These are phyloP conservation scores for Brettanomyces naardenensis DNA, from an alignment of 805 yeast genomes.

Conservation along the genomic window DNA sequence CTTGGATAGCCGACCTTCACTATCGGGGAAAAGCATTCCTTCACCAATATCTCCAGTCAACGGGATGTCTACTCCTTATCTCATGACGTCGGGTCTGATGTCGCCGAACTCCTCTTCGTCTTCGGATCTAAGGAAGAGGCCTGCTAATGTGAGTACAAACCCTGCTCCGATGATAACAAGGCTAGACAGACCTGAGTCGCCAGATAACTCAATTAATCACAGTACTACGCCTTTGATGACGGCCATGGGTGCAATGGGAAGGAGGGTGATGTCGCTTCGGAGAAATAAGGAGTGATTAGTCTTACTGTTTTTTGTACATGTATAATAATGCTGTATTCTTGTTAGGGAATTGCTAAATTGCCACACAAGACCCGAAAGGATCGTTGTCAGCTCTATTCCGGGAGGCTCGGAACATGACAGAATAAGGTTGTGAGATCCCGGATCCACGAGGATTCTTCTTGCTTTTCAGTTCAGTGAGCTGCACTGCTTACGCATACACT, in stretches of 20 bases:
- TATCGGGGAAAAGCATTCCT: constrained; percentile 7
- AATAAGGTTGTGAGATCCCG: no score
- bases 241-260: constrained; percentile 9
- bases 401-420: no score
- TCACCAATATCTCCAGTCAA: constrained; percentile 10
- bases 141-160: constrained; percentile 12
- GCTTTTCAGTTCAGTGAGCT: no score
- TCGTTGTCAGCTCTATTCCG: no score
- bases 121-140: background rate
- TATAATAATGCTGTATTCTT: no score
- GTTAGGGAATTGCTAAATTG: no score
- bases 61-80: constrained; percentile 64
- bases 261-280: constrained; percentile 21
- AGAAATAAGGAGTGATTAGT: constrained; percentile 5
- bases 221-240: constrained; percentile 5
- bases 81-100: constrained; percentile 53
- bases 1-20: constrained; percentile 8
- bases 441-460: no score
- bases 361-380: no score
- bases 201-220: background rate
- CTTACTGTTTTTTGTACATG: no score
- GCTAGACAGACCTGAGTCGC: constrained; percentile 15
- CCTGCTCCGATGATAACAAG: constrained; percentile 25
- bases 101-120: constrained; percentile 35
- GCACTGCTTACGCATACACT: no score